A percentile compares a stretch with the other conserved stretches of the same genome.
These are phyloP conservation scores for Didymella pinodella DNA, from an alignment of 2,329 filamentous ascomycete genomes.

Conservation along the genomic window DNA sequence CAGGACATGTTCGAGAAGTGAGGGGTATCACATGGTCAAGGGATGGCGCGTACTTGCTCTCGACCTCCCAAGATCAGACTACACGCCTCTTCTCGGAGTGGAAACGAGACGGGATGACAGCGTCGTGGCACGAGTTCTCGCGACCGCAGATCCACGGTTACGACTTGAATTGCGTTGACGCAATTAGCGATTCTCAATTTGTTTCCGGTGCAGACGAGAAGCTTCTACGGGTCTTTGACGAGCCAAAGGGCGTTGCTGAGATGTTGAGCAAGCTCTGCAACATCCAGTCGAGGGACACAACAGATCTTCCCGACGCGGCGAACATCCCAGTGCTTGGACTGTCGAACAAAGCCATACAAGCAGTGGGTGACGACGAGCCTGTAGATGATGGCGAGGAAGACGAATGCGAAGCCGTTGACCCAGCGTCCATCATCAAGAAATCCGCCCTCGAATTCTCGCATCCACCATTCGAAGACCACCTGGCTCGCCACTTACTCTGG, in stretches of 20 bases:
- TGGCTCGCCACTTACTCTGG: conserved; percentile 91
- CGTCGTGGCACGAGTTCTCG: conserved; percentile 94
- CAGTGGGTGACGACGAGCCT: conserved; percentile 52
- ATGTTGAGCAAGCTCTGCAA: conserved; percentile 74
- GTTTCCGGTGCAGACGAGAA: conserved; percentile 98
- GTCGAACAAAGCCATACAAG: conserved; percentile 87
- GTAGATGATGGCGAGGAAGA: conserved; percentile 54
- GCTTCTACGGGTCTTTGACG: conserved; percentile 91
- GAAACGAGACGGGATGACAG: conserved; percentile 57
- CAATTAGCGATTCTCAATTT: conserved; percentile 76
- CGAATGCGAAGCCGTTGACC: conserved; percentile 64
- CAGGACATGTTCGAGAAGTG: conserved; percentile 83
- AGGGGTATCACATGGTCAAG: conserved; percentile 85
- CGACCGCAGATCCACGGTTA: conserved; percentile 98
- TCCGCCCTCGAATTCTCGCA: conserved; percentile 71
- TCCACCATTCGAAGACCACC: conserved; percentile 87
- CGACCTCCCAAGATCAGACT: conserved; percentile 91
- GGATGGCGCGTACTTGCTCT: conserved; percentile 83
- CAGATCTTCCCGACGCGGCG: conserved; percentile 77
- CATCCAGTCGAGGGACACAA: conserved; percentile 52
- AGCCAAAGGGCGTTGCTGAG: conserved; percentile 82
- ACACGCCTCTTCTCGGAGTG: conserved; percentile 86
- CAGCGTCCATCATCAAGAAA: conserved; percentile 64
- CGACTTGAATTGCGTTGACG: conserved; percentile 92
- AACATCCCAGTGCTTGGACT: conserved; percentile 94